These are phyloP conservation scores for Mortierella sp. DNA, from an alignment of 371 early-diverging fungal genomes.

Conservation along the genomic window DNA sequence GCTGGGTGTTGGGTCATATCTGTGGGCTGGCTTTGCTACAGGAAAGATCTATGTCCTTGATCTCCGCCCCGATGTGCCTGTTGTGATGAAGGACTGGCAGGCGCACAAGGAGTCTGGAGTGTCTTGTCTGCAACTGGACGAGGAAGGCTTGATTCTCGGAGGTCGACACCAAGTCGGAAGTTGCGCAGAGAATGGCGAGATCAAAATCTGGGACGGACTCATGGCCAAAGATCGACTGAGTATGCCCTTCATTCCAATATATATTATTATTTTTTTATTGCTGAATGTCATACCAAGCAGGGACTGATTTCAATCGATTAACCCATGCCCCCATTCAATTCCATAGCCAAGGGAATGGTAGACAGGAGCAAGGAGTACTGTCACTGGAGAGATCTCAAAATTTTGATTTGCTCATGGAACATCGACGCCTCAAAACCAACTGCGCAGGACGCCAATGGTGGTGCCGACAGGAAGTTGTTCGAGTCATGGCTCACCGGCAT, in stretches of 20 bases:
- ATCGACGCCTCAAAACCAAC: constrained; percentile 81
- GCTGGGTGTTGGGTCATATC: constrained; percentile 72
- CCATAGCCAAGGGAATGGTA: constrained; percentile 65
- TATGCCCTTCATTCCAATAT: constrained; percentile 45
- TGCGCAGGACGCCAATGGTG: constrained; percentile 60
- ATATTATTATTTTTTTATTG: constrained; percentile 19
- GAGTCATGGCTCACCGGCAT: constrained; percentile 67
- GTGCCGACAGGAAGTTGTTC: constrained; percentile 60
- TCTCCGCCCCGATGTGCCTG: constrained; percentile 63
- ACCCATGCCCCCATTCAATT: neutral
- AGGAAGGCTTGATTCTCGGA: constrained; percentile 59
- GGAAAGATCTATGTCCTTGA: constrained; percentile 88
- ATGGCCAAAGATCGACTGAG: constrained; percentile 77
- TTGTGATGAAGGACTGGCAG: constrained; percentile 79
- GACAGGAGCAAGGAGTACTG: constrained; percentile 69
- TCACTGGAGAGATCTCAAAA: constrained; percentile 68
- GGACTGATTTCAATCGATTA: neutral
- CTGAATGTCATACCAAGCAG: neutral
- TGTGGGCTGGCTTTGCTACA: constrained; percentile 88
- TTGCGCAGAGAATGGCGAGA: constrained; percentile 72
- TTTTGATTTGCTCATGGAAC: constrained; percentile 88
- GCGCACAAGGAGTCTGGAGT: constrained; percentile 74
- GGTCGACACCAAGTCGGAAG: constrained; percentile 71
- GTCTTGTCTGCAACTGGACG: constrained; percentile 69
- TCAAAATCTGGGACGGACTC: constrained; percentile 84